Evolutionary conservation across 2,329 filamentous ascomycete genomes (phyloP).

Genomic region (Fusarium chlamydosporum): DNA sequence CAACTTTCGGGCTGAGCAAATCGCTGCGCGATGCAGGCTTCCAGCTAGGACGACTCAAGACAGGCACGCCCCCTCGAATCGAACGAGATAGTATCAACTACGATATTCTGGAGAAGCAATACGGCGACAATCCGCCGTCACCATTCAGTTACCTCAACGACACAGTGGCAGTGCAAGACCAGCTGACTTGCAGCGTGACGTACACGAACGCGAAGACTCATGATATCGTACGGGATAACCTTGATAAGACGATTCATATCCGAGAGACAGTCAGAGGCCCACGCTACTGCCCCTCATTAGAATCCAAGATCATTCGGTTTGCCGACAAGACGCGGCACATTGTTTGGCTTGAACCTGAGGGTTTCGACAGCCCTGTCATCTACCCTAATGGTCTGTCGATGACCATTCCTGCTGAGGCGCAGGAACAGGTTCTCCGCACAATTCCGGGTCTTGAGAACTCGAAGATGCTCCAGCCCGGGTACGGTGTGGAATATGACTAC

Average conservation of each 20-base stretch:
- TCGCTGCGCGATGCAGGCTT: constrained; percentile 92
- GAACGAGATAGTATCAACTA: constrained; percentile 88
- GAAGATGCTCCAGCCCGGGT: constrained; percentile 92
- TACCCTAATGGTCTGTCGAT: constrained; percentile 98
- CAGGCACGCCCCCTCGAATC: constrained; percentile 91
- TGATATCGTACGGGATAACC: constrained; percentile 85
- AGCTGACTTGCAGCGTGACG: constrained; percentile 88
- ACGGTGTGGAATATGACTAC: constrained; percentile 99
- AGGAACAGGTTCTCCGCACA: constrained; percentile 86
- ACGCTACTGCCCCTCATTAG: constrained; percentile 93
- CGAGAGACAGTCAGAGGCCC: constrained; percentile 95
- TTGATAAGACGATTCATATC: constrained; percentile 97
- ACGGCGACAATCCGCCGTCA: constrained; percentile 85
- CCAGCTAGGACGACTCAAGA: constrained; percentile 90
- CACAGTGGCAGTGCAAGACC: constrained; percentile 80
- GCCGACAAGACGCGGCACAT: constrained; percentile 84
- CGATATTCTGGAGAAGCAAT: constrained; percentile 76
- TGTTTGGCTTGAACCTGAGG: constrained; percentile 97
- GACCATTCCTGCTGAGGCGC: constrained; percentile 91
- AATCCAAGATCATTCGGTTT: constrained; percentile 94
- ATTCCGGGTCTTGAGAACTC: constrained; percentile 91
- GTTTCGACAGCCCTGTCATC: constrained; percentile 88
- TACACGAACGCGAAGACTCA: constrained; percentile 88
- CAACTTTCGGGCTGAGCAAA: constrained; percentile 92
- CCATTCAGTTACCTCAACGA: constrained; percentile 95